Base-by-base conservation (phyloP, 23 red algal species). In the Gracilaria domingensis region DNA sequence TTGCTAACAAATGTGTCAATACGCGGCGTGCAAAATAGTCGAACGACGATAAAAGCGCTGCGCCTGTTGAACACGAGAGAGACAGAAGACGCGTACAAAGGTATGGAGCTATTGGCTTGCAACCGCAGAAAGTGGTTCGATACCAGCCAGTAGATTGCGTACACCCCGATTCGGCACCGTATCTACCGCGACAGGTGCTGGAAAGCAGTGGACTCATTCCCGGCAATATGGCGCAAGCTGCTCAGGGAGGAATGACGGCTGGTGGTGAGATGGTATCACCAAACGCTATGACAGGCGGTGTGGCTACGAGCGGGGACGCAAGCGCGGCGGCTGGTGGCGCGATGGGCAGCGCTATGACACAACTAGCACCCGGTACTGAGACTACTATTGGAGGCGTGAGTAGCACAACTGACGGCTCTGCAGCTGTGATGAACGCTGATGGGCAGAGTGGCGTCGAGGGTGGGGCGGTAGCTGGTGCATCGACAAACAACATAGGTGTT, bases 101-200 rank as follows among this genome's bases (percentile, higher is more conserved):
- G 33, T 67, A 67, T 25, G 62, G 62, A 12, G 62, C 32, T 2
- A 35, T 29, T 33, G 62, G 62, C 59, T 62, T 62, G 59, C 8
- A 26, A 30, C 59, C 59, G 26, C 59, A 62, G 13, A 62, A 62
- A 62, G 59, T 62, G 24, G 59, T 62, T 30, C 59, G 59, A 4
- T 73, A 73, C 28, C 67, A 73, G 18, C 38, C 67, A 11, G 67
- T 73, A 12, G 21, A 37, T 23, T 40, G 34, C 67, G 35, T 73
- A 23, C 67, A 73, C 44, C 67, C 67, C 2, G 67, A 73, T 44
- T 37, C 67, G 14, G 67, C 67, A 11, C 67, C 67, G 12, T 73
- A 73, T 24, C 38, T 73, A 40, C 67, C 67, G 23, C 33, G 67
- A 37, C 67, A 73, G 16, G 67, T 73, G 7, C 35, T 73, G 67